phyloP scores from a whole-genome alignment of 768 basidiomycete genomes.

The Calocera viscosa region DNA sequence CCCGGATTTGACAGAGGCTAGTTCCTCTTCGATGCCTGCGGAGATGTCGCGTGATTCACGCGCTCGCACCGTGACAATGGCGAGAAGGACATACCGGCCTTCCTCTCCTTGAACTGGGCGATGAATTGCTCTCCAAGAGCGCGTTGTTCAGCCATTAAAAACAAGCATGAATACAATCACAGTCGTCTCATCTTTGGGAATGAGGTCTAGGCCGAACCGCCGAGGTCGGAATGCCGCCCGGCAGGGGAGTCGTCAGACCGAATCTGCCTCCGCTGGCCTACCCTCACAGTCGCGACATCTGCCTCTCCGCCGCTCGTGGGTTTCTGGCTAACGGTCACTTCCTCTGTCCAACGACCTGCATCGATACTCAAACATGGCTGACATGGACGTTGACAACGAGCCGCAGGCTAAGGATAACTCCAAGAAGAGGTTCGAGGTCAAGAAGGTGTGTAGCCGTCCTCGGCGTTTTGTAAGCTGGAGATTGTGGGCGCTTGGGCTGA shows the following conservation, averaged over 20 bases:
- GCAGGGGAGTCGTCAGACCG: neutral
- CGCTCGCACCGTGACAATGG: neutral
- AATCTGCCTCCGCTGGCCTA: slow-evolving; percentile 3
- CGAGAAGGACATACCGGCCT: neutral
- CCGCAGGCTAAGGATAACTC: slow-evolving; percentile 31
- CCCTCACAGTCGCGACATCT: neutral
- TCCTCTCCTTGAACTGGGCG: neutral
- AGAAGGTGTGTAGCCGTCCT: slow-evolving; percentile 57
- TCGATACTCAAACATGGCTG: slow-evolving; percentile 34
- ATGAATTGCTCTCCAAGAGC: slow-evolving; percentile 1
- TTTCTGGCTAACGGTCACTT: neutral
- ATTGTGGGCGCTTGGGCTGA: slow-evolving; percentile 1
- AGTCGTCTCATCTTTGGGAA: too few species aligned
- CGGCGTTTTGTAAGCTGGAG: neutral
- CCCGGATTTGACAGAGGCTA: neutral
- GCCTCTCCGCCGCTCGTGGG: neutral
- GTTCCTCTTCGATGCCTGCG: neutral
- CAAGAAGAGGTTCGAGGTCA: slow-evolving; percentile 91
- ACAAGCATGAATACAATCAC: too few species aligned
- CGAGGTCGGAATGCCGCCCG: too few species aligned
- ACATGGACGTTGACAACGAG: slow-evolving; percentile 63
- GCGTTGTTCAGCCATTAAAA: neutral
- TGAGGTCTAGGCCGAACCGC: too few species aligned
- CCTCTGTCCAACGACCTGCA: neutral
- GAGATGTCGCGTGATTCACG: neutral